These are phyloP conservation scores for Byssoonygena ceratinophila DNA, from an alignment of 2,329 filamentous ascomycete genomes.

Conservation along the genomic window DNA sequence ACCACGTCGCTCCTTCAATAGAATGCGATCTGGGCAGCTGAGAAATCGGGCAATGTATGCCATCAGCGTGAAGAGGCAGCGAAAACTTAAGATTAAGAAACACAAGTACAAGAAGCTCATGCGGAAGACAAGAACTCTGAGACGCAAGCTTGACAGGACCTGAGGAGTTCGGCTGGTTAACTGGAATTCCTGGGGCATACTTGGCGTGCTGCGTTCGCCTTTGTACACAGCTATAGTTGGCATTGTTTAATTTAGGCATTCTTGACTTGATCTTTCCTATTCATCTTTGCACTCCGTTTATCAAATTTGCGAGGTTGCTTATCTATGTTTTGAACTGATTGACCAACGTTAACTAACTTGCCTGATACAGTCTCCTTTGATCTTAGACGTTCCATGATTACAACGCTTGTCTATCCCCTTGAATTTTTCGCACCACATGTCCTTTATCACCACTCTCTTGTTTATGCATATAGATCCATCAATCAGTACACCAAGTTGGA, in stretches of 20 bases:
- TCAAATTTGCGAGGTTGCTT: no score
- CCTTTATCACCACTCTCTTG: neutral
- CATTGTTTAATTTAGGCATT: slow-evolving; percentile 6
- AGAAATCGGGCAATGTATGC: slow-evolving; percentile 53
- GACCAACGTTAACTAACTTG: neutral
- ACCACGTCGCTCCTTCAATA: slow-evolving; percentile 41
- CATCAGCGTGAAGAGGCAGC: slow-evolving; percentile 83
- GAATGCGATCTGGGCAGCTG: slow-evolving; percentile 54
- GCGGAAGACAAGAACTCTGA: slow-evolving; percentile 77
- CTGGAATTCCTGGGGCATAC: neutral
- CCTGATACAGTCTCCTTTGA: neutral
- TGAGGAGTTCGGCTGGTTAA: slow-evolving; percentile 14
- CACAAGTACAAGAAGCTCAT: slow-evolving; percentile 99
- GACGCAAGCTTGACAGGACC: slow-evolving; percentile 68
- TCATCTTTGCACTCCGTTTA: no score
- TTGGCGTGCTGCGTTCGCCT: neutral
- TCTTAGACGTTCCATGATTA: no score
- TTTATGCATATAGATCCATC: neutral
- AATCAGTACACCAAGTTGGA: neutral
- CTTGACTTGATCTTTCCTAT: no score
- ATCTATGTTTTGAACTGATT: no score
- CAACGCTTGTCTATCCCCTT: no score
- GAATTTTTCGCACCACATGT: no score
- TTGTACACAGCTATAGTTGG: neutral
- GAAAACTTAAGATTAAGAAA: slow-evolving; percentile 99